Evolutionary conservation across 495 filamentous ascomycete species (phyloP).

Genomic region (Cudoniella acicularis): DNA sequence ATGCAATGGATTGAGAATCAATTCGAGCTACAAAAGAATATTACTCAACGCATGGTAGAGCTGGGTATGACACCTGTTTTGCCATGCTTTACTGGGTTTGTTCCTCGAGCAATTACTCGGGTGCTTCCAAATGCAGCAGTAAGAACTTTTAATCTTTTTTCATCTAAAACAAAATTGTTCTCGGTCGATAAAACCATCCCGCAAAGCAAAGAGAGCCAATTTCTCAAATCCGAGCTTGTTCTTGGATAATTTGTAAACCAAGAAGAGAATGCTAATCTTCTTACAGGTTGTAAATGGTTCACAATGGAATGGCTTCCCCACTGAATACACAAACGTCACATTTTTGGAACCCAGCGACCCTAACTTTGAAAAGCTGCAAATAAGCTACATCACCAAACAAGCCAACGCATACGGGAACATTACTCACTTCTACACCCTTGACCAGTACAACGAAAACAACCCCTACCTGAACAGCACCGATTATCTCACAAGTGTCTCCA

Average conservation of each 20-base stretch:
- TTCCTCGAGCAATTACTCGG: slow-evolving; percentile 37
- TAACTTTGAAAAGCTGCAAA: slow-evolving; percentile 43
- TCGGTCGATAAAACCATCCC: too few relatives aligned
- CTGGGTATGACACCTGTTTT: slow-evolving; percentile 52
- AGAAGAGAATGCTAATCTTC: background rate
- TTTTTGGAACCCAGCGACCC: slow-evolving; percentile 49
- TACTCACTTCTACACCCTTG: slow-evolving; percentile 47
- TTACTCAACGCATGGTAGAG: slow-evolving; percentile 46
- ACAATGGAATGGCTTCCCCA: slow-evolving; percentile 40
- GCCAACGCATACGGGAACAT: slow-evolving; percentile 45
- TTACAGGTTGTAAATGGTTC: slow-evolving; percentile 39
- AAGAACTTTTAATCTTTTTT: too few relatives aligned
- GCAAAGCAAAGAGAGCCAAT: too few relatives aligned
- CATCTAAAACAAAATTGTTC: too few relatives aligned
- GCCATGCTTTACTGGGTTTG: slow-evolving; percentile 47
- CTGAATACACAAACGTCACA: slow-evolving; percentile 42
- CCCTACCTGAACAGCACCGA: slow-evolving; percentile 43
- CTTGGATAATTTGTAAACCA: background rate
- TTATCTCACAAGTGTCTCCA: slow-evolving; percentile 44
- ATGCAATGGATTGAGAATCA: slow-evolving; percentile 43
- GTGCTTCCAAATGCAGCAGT: slow-evolving; percentile 38
- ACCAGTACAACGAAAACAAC: slow-evolving; percentile 52
- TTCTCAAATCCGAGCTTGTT: too few relatives aligned
- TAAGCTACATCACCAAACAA: slow-evolving; percentile 46
- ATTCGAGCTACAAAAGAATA: slow-evolving; percentile 45